Evolutionary conservation across 2,329 filamentous ascomycete species (phyloP), one percentile per base, ranked within the genome.

Genomic region (Shiraia bambusicola): DNA sequence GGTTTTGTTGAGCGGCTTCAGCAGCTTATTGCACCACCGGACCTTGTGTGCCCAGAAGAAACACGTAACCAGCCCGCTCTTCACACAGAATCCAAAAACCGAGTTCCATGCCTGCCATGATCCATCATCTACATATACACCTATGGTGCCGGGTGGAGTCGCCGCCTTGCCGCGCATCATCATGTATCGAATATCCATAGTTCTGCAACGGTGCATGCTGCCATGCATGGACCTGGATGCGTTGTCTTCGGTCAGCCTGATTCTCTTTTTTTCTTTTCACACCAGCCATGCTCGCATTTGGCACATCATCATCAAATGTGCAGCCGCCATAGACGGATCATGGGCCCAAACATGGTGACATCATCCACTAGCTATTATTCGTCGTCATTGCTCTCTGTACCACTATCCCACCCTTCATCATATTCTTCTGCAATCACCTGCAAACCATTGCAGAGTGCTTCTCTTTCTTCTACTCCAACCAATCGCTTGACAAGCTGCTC

Each of bases 371-470:
- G 24, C 14, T 26, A 34, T 51, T 53, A 73, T 34, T 88, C 84
- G 43, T 88, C 83, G 14, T 81, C 84, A 7, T 82, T 77, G 54
- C 88, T 86, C 30, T 67, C 64, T 24, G 50, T 43, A 28, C 83
- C 88, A 58, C 86, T 89, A 10, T 82, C 83, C 87, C 88, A 95
- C 1, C 89, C 89, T 47, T 93, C 88, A 54, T 88, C 83, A 65
- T 96, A 97, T 45, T 87, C 87, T 60, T 95, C 91, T 1, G 86
- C 85, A 58, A 97, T 83, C 45, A 87, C 85, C 16, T 86, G 83
- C 28, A 98, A 74, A 10, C 86, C 83, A 61, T 95, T 93, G 32
- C 82, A 81, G n/a, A 97, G 74, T 2, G 76, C 76, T 69, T 98
- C 93, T 29, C 92, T 79, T 60, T 97, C 91, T 45, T 94, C 88